Conservation (phyloP, 257 asterid species). For the Forsythia suspensa region DNA sequence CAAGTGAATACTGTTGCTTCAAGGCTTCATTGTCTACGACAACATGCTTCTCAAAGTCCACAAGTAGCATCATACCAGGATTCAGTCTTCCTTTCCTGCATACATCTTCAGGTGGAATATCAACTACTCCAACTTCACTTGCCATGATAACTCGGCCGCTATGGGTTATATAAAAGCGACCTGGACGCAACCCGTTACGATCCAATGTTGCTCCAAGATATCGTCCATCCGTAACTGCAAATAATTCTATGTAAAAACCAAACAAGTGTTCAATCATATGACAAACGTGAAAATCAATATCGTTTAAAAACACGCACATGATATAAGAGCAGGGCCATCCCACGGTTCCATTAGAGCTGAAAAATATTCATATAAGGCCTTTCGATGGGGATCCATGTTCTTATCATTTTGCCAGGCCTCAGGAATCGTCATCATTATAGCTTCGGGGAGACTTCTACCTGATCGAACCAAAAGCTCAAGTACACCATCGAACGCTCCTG, state of each 20-base stretch:
- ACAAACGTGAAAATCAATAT: neutral
- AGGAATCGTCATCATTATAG: slow-evolving; percentile 99
- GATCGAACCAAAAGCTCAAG: slow-evolving; percentile 96
- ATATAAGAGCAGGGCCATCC: slow-evolving; percentile 99
- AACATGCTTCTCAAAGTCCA: slow-evolving; percentile 95
- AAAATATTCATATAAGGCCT: slow-evolving; percentile 84
- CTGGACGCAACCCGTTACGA: slow-evolving; percentile 97
- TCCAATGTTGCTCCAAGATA: slow-evolving; percentile 99
- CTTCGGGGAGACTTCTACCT: slow-evolving; percentile 99
- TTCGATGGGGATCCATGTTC: slow-evolving; percentile 89
- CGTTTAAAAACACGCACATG: slow-evolving; percentile 55
- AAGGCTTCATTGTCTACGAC: slow-evolving; percentile 97
- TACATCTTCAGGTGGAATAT: slow-evolving; percentile 94
- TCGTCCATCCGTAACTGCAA: slow-evolving; percentile 98
- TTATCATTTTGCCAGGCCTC: slow-evolving; percentile 99
- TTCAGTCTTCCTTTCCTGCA: slow-evolving; percentile 94
- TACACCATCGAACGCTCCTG: slow-evolving; percentile 99
- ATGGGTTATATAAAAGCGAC: slow-evolving; percentile 92
- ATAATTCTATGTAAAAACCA: slow-evolving; percentile 21
- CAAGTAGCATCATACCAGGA: slow-evolving; percentile 99
- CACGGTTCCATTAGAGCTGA: slow-evolving; percentile 98
- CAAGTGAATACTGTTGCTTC: slow-evolving; percentile 90
- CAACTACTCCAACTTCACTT: slow-evolving; percentile 99
- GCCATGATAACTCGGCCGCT: slow-evolving; percentile 99
- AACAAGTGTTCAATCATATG: neutral